phyloP scores from a whole-genome alignment of 2,329 filamentous ascomycete species.

The Raffaelea deltoideospora region DNA sequence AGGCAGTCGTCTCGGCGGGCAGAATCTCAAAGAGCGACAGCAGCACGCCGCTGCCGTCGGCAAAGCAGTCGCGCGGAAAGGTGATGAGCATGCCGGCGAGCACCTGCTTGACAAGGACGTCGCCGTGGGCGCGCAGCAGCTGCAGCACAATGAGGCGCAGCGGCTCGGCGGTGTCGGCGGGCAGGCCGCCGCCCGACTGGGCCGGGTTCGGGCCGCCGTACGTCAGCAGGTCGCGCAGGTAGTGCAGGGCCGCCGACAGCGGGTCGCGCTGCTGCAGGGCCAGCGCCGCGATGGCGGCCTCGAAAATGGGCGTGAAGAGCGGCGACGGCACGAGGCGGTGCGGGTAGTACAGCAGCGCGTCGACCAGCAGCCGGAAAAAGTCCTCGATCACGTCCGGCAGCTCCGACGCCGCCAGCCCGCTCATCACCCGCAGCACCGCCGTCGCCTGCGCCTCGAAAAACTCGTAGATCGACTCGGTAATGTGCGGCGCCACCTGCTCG shows the following conservation, averaged over 20 bases:
- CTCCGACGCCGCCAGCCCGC: constrained; percentile 59
- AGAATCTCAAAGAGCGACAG: constrained; percentile 78
- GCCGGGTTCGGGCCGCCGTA: constrained; percentile 68
- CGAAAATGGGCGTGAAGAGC: constrained; percentile 69
- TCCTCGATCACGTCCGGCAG: constrained; percentile 82
- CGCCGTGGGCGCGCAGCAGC: constrained; percentile 55
- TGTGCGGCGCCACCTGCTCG: constrained; percentile 68
- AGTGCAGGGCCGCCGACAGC: constrained; percentile 81
- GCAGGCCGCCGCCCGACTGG: constrained; percentile 39
- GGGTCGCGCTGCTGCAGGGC: constrained; percentile 85
- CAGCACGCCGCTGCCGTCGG: constrained; percentile 85
- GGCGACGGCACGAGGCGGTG: constrained; percentile 65
- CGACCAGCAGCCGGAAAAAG: constrained; percentile 85
- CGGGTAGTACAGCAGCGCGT: constrained; percentile 87
- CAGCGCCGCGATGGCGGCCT: constrained; percentile 74
- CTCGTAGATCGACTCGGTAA: constrained; percentile 73
- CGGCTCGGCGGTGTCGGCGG: constrained; percentile 47
- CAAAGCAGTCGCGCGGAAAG: constrained; percentile 89
- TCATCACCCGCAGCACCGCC: constrained; percentile 78
- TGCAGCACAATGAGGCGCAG: constrained; percentile 59
- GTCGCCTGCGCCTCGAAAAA: constrained; percentile 93
- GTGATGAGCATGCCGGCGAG: constrained; percentile 99
- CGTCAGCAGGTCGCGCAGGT: constrained; percentile 76
- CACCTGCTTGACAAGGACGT: constrained; percentile 70
- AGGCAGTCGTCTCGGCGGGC: constrained; percentile 61